phyloP scores from a whole-genome alignment of 345 rosid genomes.

The Sonneratia caseolaris region DNA sequence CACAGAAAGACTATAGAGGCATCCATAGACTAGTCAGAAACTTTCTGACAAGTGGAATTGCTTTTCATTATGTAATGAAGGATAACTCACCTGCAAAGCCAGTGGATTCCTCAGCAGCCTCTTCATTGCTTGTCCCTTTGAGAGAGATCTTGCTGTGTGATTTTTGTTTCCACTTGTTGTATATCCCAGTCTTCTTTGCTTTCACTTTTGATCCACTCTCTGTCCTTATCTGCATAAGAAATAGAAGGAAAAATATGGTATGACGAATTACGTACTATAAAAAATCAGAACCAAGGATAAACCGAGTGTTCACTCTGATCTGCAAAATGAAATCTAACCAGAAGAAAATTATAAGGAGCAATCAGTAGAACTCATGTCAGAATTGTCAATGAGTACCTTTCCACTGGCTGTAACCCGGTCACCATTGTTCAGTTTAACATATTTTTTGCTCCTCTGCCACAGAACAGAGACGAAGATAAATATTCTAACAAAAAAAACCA shows the following conservation, averaged over 20 bases:
- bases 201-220: constrained; percentile 84
- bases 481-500: background rate
- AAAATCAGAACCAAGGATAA: background rate
- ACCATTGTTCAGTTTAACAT: constrained; percentile 85
- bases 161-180: constrained; percentile 81
- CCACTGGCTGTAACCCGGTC: constrained; percentile 97
- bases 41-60: background rate
- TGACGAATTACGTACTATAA: background rate
- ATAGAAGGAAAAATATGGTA: background rate
- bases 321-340: background rate
- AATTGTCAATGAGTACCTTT: constrained; percentile 41
- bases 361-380: background rate
- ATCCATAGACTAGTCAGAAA: background rate
- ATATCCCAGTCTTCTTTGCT: constrained; percentile 64
- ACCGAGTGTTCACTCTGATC: background rate
- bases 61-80: background rate
- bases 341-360: background rate
- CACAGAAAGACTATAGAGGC: background rate
- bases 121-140: constrained; percentile 36
- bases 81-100: constrained; percentile 38
- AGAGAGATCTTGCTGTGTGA: constrained; percentile 53
- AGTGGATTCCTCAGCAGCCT: constrained; percentile 26
- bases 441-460: constrained; percentile 87
- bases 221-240: constrained; percentile 53
- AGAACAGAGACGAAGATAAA: background rate